A percentile compares a stretch with the other conserved stretches of the same genome.
Conservation (phyloP, 2,329 filamentous ascomycete species). For the Fusarium lyarnte region DNA sequence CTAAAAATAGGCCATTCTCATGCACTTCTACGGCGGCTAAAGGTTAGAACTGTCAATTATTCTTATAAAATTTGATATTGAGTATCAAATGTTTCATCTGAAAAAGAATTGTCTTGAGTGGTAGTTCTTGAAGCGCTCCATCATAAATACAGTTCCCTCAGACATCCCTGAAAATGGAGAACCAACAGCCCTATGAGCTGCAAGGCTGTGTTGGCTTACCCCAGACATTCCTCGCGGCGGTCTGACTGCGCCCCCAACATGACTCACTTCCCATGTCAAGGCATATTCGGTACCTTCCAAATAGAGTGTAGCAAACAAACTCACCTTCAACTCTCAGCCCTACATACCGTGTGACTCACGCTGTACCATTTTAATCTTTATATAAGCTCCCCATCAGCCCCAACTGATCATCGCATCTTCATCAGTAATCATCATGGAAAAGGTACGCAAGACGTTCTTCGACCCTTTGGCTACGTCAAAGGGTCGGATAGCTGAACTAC, state of each 20-base stretch:
- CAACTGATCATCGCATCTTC: background rate
- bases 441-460: conserved; percentile 21
- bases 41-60: too few relatives aligned
- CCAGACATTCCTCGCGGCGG: background rate
- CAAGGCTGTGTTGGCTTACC: background rate
- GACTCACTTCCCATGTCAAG: background rate
- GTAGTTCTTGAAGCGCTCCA: background rate
- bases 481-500: conserved; percentile 2
- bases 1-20: too few relatives aligned
- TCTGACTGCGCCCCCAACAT: background rate
- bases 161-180: background rate
- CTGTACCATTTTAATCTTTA: background rate
- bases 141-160: background rate
- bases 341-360: background rate
- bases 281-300: background rate
- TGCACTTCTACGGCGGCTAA: too few relatives aligned
- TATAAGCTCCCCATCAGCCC: background rate
- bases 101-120: too few relatives aligned
- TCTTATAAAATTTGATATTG: too few relatives aligned
- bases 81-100: too few relatives aligned
- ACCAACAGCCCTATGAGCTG: background rate
- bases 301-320: background rate
- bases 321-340: background rate
- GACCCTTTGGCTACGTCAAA: conserved; percentile 19
- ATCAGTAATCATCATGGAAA: conserved; percentile 8